Percentiles rank a stretch among this genome's conserved stretches.
Evolutionary conservation across 148 eudicot genomes (phyloP).

Genomic region (Tetragonia tetragonoides): DNA sequence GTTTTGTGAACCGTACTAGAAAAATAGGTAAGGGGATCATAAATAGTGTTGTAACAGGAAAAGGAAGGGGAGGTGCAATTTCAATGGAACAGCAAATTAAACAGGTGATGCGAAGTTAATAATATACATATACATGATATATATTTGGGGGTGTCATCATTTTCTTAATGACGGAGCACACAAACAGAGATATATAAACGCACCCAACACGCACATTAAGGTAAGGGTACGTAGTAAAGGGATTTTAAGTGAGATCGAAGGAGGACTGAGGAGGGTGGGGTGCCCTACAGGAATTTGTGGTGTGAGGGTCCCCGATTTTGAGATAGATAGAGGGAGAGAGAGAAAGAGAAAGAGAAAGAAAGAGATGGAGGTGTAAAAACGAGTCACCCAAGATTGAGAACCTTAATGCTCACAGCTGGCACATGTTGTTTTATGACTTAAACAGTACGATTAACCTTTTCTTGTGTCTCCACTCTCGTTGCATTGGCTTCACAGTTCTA

Average conservation of each 20-base stretch:
- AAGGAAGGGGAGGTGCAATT: neutral
- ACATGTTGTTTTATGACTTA: neutral
- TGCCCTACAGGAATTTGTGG: neutral
- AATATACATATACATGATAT: too few relatives aligned
- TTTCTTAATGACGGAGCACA: conserved; percentile 11
- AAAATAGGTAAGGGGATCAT: too few relatives aligned
- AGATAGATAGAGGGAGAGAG: too few relatives aligned
- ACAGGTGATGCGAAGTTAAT: too few relatives aligned
- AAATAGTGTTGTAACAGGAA: too few relatives aligned
- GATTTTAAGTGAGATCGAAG: neutral
- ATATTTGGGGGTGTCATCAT: too few relatives aligned
- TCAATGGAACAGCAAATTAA: too few relatives aligned
- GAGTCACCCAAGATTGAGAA: neutral
- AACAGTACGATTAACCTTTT: too few relatives aligned
- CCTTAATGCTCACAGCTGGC: conserved; percentile 29
- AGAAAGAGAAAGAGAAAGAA: too few relatives aligned
- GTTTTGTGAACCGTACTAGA: too few relatives aligned
- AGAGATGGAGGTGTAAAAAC: neutral
- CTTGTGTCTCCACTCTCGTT: too few relatives aligned
- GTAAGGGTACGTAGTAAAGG: neutral
- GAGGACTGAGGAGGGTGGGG: neutral
- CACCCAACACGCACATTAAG: conserved; percentile 12
- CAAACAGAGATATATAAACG: conserved; percentile 5
- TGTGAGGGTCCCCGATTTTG: neutral
- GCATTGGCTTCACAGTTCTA: too few relatives aligned